Base-by-base conservation (phyloP, 352 stramenopile genomes). In the Pythium aristosporum region DNA sequence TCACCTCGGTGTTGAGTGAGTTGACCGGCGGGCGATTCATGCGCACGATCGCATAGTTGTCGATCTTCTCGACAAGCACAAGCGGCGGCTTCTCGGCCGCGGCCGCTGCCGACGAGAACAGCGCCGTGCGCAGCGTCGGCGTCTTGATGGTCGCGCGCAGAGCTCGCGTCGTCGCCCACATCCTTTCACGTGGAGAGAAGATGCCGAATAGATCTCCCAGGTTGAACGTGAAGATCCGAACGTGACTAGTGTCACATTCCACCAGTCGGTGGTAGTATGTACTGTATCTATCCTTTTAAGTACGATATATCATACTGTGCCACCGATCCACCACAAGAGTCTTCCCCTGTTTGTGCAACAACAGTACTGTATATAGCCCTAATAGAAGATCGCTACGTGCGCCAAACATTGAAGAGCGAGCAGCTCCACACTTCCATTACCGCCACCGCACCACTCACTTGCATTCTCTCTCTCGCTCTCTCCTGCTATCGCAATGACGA, bases 1-100 rank as follows among this genome's bases (percentile, higher is more conserved):
- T 28, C 61, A 91, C 85, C 67, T 76, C 69, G 18, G 74, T 82
- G 76, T 85, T 94, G 61, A 94, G 76, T 56, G 82, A 92, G 73
- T 94, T 94, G 52, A 92, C 85, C 15, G 85, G 83, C 36, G 82
- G 65, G 32, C 85, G 83, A 67, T 92, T 92, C 72, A 94, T 67
- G 60, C 80, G 83, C 68, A 94, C 82, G 59, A 94, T 71, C 13
- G 85, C 85, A 64, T 89, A 91, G 60, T 82, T 83, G 57, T 87
- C 76, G 30, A 77, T 63, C 55, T 82, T 87, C 69, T 92, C 85
- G 36, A 94, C 76, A 18, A 92, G 69, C 63, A 92, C 78, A 21
- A 91, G 66, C 63, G 80, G 75, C 41, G 42, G 1, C 57, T 84
- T 68, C 21, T 56, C 47, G 5, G 68, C 67, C 2, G 72, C 47